Conservation (phyloP, 73 alveolate genomes). For the Blepharisma japonicum region DNA sequence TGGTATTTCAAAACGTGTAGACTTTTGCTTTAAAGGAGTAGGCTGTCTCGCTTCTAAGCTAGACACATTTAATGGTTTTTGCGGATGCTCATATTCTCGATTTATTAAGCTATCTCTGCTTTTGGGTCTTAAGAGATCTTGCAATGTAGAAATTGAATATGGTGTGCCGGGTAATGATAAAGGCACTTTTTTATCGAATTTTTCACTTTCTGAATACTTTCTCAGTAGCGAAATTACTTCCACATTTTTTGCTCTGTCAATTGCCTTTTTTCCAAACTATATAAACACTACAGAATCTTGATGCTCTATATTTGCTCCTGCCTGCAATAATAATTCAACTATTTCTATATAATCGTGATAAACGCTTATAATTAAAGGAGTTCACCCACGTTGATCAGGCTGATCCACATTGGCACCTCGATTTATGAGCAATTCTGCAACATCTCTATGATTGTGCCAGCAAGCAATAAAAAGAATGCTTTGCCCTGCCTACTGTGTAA, state of each 20-base stretch:
- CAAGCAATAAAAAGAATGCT: constrained; percentile 44
- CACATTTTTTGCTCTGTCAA: constrained; percentile 30
- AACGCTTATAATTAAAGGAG: constrained; percentile 45
- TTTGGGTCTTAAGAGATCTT: neutral
- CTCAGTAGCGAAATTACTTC: neutral
- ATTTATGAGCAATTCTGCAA: constrained; percentile 33
- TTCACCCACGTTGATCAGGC: constrained; percentile 55
- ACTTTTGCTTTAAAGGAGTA: too few relatives aligned
- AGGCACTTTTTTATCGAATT: neutral
- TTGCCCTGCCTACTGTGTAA: constrained; percentile 45
- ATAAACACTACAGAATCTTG: constrained; percentile 8
- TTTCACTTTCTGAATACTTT: neutral
- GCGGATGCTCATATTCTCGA: neutral
- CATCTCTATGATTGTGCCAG: constrained; percentile 36
- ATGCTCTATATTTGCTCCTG: constrained; percentile 26
- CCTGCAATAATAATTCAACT: neutral
- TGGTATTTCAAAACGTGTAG: too few relatives aligned
- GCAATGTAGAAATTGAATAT: neutral
- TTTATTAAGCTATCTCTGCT: neutral
- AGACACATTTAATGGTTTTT: neutral
- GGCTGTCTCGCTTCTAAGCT: too few relatives aligned
- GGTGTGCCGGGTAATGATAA: neutral
- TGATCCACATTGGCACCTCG: constrained; percentile 44
- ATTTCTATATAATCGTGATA: neutral
- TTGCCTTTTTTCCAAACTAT: constrained; percentile 31